Evolutionary conservation across 106 monocot species (phyloP), one percentile per base, ranked within the genome.

Genomic region (Vanilla planifolia): DNA sequence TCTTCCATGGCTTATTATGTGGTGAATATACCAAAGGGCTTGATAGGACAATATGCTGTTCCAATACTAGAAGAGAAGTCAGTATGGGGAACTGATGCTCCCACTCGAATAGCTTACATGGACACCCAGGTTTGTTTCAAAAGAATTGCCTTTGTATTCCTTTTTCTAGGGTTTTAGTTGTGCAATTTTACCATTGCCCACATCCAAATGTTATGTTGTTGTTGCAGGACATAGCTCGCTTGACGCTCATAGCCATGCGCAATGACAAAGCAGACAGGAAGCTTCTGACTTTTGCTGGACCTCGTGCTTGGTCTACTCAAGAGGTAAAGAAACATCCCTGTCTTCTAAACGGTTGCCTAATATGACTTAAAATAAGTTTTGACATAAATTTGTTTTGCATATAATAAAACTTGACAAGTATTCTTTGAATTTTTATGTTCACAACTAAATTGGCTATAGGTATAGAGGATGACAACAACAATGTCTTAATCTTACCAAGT

Each of bases 41-140:
- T 96, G 28, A 96, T 96, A 69, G 91, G 96, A 47, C 96, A 96
- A 58, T 96, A 91, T 96, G 96, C 96, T 42, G 96, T 96, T 39
- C 96, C 96, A 15, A 96, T 96, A 70, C 81, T 96, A 43, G 96
- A 96, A 75, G 87, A 96, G 66, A 90, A 96, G 57, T 91, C 96
- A 15, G 96, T 96, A 0, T 96, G 96, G 96, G 96, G 96, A 55
- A 96, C 96, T 69, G 96, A 96, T 77, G 96, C 96, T 50, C 96
- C 96, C 53, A 96, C 96, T 60, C 70, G 96, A 65, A 91, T 96
- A 61, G 96, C 96, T 66, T 96, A 96, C 65, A 96, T 96, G 96
- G 96, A 96, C 58, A 91, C 96, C 15, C 96, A 96, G 84, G 96
- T 96, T 58, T 0, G 32, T 26, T 53, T 16, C 53, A 63, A 25